phyloP scores from a whole-genome alignment of 31 red algal species.

The Asparagopsis taxiformis region DNA sequence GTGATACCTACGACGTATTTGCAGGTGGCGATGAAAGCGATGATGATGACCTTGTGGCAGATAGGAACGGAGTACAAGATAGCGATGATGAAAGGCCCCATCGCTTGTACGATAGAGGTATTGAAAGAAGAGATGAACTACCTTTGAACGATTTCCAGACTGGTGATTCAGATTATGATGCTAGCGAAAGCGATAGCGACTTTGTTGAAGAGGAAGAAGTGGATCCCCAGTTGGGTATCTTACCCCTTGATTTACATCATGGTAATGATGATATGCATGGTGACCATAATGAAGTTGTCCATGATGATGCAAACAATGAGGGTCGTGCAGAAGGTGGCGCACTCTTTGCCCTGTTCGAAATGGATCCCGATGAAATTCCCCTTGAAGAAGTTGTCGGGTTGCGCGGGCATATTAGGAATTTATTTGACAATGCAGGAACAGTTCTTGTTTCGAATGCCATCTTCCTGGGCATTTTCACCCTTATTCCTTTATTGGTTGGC shows the following conservation, averaged over 20 bases:
- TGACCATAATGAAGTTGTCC: slow-evolving; percentile 6
- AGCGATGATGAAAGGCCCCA: slow-evolving; percentile 5
- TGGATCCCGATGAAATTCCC: slow-evolving; percentile 84
- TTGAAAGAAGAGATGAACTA: not conserved
- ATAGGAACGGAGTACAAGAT: slow-evolving; percentile 19
- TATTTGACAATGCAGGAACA: slow-evolving; percentile 87
- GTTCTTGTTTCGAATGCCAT: slow-evolving; percentile 89
- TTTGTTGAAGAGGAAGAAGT: slow-evolving; percentile 35
- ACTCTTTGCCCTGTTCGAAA: slow-evolving; percentile 81
- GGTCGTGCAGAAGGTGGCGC: slow-evolving; percentile 56
- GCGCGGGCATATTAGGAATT: slow-evolving; percentile 78
- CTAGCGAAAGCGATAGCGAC: slow-evolving; percentile 35
- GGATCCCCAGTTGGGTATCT: not conserved
- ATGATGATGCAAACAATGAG: slow-evolving; percentile 31
- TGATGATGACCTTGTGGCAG: slow-evolving; percentile 19
- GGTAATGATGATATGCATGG: not conserved
- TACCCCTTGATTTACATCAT: slow-evolving; percentile 3
- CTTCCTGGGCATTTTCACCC: slow-evolving; percentile 82
- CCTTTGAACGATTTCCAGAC: not conserved
- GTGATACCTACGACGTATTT: slow-evolving; percentile 59
- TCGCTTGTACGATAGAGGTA: not conserved
- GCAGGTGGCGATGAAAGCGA: slow-evolving; percentile 50
- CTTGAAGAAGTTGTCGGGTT: slow-evolving; percentile 93
- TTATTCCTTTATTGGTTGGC: slow-evolving; percentile 82
- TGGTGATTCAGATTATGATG: not conserved